These are phyloP conservation scores for Pyrenula massariospora DNA, from an alignment of 495 filamentous ascomycete species.

Conservation along the genomic window DNA sequence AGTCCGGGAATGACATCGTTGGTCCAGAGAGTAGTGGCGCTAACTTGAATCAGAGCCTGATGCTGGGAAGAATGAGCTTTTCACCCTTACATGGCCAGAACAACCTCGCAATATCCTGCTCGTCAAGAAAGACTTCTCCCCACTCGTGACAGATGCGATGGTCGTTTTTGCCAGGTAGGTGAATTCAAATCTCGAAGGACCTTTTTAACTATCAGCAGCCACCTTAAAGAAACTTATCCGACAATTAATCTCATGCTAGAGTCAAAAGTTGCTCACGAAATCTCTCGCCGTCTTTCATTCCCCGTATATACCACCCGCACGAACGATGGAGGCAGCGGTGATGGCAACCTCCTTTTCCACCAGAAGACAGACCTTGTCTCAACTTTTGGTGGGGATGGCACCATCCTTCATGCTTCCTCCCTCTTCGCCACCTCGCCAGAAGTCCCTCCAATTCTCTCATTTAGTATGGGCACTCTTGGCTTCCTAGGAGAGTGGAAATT, in stretches of 20 bases:
- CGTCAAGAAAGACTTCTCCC: constrained; percentile 72
- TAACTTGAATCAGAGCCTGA: constrained; percentile 29
- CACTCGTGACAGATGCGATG: constrained; percentile 57
- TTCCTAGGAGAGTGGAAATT: constrained; percentile 98
- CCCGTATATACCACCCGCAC: constrained; percentile 73
- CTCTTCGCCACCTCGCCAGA: constrained; percentile 72
- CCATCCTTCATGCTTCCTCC: constrained; percentile 82
- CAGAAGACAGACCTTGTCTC: constrained; percentile 76
- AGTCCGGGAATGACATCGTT: background rate
- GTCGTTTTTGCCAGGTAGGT: constrained; percentile 62
- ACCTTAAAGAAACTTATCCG: constrained; percentile 71
- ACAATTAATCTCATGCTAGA: constrained; percentile 75
- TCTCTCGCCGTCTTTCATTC: constrained; percentile 64
- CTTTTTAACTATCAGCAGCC: constrained; percentile 26
- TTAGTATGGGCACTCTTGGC: constrained; percentile 92
- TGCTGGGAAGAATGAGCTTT: constrained; percentile 46
- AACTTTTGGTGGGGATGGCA: constrained; percentile 91
- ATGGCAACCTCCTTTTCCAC: constrained; percentile 27
- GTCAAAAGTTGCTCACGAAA: constrained; percentile 52
- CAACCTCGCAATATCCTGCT: constrained; percentile 85
- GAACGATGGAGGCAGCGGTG: constrained; percentile 1
- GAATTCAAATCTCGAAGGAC: background rate
- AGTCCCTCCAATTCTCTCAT: constrained; percentile 86
- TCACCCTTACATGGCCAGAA: constrained; percentile 78
- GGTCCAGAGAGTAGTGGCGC: no score